Conservation (phyloP, 2,329 filamentous ascomycete genomes). For the Allantophomopsis cytisporea region DNA sequence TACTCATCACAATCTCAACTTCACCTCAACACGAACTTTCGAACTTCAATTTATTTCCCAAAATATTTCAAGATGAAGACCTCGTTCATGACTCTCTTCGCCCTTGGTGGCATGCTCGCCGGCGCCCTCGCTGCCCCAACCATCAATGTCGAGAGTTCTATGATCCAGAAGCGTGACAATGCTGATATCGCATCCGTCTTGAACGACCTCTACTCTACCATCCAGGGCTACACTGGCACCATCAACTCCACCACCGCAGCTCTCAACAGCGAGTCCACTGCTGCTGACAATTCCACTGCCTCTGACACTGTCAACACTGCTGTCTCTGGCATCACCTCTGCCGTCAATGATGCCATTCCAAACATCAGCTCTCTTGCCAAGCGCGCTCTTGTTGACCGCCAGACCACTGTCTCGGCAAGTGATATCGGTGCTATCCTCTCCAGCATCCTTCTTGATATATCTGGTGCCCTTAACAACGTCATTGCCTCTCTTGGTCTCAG, state of each 20-base stretch:
- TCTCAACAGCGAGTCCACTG: background rate
- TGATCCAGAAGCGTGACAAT: background rate
- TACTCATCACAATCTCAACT: background rate
- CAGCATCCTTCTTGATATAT: background rate
- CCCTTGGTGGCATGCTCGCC: background rate
- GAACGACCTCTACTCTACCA: background rate
- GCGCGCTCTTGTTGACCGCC: background rate
- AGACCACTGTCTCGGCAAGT: background rate
- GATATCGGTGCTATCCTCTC: background rate
- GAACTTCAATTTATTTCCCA: background rate
- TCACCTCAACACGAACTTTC: background rate
- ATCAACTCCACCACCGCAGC: background rate
- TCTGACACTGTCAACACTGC: background rate
- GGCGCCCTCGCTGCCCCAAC: background rate
- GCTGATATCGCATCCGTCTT: background rate
- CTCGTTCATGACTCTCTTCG: background rate
- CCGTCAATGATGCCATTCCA: background rate
- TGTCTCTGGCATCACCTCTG: background rate
- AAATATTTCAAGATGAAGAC: background rate
- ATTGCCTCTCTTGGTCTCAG: background rate
- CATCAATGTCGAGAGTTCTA: background rate
- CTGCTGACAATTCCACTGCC: background rate
- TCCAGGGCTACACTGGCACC: background rate
- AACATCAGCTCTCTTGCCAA: background rate
- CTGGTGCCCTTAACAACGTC: background rate